Evolutionary conservation across 371 early-diverging fungal genomes (phyloP).

Genomic region (Circinella umbellata): DNA sequence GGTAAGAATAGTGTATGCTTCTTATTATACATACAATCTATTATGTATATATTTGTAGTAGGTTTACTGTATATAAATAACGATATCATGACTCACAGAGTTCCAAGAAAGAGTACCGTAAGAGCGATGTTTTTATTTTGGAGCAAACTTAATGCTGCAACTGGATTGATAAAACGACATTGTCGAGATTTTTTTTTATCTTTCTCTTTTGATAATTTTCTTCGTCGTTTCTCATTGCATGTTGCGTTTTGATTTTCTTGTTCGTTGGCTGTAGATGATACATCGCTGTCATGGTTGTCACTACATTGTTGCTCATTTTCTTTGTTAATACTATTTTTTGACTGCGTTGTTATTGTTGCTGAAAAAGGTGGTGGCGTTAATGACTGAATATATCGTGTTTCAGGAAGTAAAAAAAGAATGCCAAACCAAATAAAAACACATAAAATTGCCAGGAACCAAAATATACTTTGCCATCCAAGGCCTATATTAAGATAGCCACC

Average conservation of each 20-base stretch:
- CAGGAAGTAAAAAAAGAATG: constrained; percentile 44
- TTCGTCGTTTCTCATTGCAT: background rate
- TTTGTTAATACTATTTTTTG: no score
- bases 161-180: constrained; percentile 26
- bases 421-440: constrained; percentile 29
- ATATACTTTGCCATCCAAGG: constrained; percentile 50
- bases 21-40: no score
- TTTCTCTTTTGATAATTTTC: no score
- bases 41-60: no score
- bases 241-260: background rate
- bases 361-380: no score
- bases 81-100: constrained; percentile 33
- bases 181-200: background rate
- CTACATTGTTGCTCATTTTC: no score
- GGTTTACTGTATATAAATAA: background rate
- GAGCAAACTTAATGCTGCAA: constrained; percentile 36
- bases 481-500: constrained; percentile 51
- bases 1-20: no score
- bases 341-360: no score
- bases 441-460: constrained; percentile 39
- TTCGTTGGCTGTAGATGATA: no score
- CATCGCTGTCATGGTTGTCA: no score
- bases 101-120: constrained; percentile 29
- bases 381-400: constrained; percentile 26
- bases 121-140: constrained; percentile 37